A percentile compares a stretch with the other conserved stretches of the same genome.
phyloP scores from a whole-genome alignment of 2,329 filamentous ascomycete species.

The Simplicillium aogashimaense region DNA sequence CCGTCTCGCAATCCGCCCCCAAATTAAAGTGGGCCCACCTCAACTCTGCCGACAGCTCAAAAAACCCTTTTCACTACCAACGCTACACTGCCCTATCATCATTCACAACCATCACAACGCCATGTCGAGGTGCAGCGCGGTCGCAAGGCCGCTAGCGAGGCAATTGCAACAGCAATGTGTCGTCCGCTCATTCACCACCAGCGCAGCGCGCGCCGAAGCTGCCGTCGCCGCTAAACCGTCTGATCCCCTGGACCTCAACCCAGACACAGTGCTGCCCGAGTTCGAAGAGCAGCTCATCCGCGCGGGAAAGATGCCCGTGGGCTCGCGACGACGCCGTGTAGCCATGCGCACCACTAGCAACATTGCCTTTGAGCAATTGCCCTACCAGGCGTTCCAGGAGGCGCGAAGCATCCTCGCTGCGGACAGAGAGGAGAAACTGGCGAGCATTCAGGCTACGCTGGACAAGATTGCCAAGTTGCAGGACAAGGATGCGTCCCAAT shows the following conservation, averaged over 20 bases:
- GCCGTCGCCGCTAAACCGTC: conserved; percentile 12
- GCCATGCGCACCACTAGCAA: conserved; percentile 55
- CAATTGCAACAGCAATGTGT: conserved; percentile 34
- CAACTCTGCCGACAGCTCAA: not conserved
- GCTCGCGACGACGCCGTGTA: conserved; percentile 73
- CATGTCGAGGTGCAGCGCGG: conserved; percentile 53
- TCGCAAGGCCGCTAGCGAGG: conserved; percentile 44
- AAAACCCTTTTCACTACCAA: too few species aligned
- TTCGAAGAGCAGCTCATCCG: conserved; percentile 57
- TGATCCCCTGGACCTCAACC: conserved; percentile 44
- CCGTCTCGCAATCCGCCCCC: too few species aligned
- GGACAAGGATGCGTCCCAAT: conserved; percentile 42
- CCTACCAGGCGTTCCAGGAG: conserved; percentile 97
- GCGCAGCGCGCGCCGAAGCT: conserved; percentile 9
- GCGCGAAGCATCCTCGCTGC: conserved; percentile 72
- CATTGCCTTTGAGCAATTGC: conserved; percentile 84
- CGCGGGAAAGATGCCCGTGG: conserved; percentile 61
- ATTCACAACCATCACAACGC: conserved; percentile 8
- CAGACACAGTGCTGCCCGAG: conserved; percentile 52
- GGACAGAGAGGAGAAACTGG: conserved; percentile 74
- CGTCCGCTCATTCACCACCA: conserved; percentile 24
- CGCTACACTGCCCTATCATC: too few species aligned
- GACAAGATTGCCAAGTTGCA: conserved; percentile 60
- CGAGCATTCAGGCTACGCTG: conserved; percentile 57
- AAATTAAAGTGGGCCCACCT: not conserved